phyloP scores from a whole-genome alignment of 352 stramenopile species.

The Globisporangium cylindrosporum region DNA sequence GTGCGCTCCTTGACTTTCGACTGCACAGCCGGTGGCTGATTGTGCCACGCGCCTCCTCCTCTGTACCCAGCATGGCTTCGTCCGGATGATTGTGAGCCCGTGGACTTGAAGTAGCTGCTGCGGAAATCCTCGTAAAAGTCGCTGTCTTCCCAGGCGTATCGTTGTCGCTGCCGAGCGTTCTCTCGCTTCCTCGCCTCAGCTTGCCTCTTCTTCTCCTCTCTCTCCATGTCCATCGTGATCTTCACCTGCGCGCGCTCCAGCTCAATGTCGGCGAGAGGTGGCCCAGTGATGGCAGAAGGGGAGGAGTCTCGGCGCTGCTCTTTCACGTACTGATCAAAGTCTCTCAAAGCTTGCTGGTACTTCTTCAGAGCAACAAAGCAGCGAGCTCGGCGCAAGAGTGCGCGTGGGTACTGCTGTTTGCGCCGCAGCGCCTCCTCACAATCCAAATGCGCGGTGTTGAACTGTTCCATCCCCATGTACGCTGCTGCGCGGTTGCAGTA shows the following conservation, averaged over 20 bases:
- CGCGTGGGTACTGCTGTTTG: constrained; percentile 56
- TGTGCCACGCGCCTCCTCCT: neutral
- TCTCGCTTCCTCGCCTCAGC: constrained; percentile 45
- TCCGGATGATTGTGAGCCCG: neutral
- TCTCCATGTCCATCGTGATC: constrained; percentile 39
- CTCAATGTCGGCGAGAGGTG: constrained; percentile 31
- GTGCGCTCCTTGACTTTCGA: constrained; percentile 32
- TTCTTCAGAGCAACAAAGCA: constrained; percentile 64
- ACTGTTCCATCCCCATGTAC: constrained; percentile 69
- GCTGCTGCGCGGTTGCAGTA: constrained; percentile 82
- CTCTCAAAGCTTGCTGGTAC: constrained; percentile 56
- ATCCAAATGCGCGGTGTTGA: constrained; percentile 63
- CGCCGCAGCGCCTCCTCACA: constrained; percentile 69
- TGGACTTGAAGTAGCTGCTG: constrained; percentile 19
- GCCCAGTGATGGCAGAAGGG: neutral
- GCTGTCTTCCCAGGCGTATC: constrained; percentile 47
- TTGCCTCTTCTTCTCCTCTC: constrained; percentile 34
- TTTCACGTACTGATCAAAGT: constrained; percentile 72
- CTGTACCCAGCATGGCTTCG: neutral
- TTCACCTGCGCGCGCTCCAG: constrained; percentile 51
- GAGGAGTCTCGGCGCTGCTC: constrained; percentile 31
- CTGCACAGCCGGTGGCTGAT: neutral
- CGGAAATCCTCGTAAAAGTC: constrained; percentile 53
- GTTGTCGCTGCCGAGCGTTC: constrained; percentile 21
- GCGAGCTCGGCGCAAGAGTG: constrained; percentile 62